Base-by-base conservation (phyloP, 2,329 filamentous ascomycete species). In the Grosmannia penicillata region DNA sequence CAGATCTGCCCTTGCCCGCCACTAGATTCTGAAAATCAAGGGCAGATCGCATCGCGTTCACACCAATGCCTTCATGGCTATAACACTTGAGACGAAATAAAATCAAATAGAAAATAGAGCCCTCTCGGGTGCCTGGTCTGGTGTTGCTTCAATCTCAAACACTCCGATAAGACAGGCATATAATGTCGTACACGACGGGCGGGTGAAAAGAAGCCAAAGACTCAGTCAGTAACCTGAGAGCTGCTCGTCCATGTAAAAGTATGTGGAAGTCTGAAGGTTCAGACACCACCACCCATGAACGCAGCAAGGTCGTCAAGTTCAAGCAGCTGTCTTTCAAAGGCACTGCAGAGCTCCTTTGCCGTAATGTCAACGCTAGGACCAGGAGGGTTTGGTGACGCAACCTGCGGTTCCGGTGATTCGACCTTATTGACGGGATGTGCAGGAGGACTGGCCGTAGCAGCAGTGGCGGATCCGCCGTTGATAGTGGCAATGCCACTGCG, bases 221-320 rank as follows among this genome's bases (percentile, higher is more conserved):
- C 5, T 10, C 11, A 13, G n/a, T 13, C 11, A 27, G 11, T 13
- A 27, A 27, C 11, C 11, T 13, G 7, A 27, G 11, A 13, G 5
- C n/a, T n/a, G n/a, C n/a, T n/a, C n/a, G 11, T 5, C 11, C 5
- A 7, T 13, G 10, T 27, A 27, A 27, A 14, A 27, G 6, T 5
- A 27, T 8, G 11, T 27, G 26, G n/a, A n/a, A 19, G 13, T 22
- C 22, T 8, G 15, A 17, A 7, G 3, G 7, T 49, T 56, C 51
- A 75, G 44, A 75, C 71, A 43, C 71, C 71, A 17, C 71, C 71
- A 17, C 71, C 71, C 71, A 75, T 75, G 38, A 75, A 75, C 3
- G 71, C 71, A 24, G 71, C 71, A 10, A 75, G 62, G 48, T 75
- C 71, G 43, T 75, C 71, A 7, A 75, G 58, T 50, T 75, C 71